phyloP scores from a whole-genome alignment of 2,329 filamentous ascomycete species.

The Sordariomycetes sp. region DNA sequence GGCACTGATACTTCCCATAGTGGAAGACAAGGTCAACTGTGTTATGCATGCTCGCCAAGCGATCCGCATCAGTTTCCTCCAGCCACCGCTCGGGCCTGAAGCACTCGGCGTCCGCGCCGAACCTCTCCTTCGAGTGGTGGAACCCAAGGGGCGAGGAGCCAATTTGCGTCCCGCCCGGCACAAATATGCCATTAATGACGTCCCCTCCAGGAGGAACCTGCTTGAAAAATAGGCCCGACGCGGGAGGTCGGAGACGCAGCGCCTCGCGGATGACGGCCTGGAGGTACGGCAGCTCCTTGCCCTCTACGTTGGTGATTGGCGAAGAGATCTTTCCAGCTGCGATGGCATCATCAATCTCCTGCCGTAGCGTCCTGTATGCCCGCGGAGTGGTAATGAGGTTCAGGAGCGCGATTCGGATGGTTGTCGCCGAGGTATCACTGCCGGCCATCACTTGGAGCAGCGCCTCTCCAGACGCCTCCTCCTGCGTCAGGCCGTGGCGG shows the following conservation, averaged over 20 bases:
- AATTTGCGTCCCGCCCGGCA: slow-evolving; percentile 31
- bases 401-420: slow-evolving; percentile 31
- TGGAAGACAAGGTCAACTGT: slow-evolving; percentile 29
- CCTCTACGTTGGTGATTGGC: slow-evolving; percentile 20
- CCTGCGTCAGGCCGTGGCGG: slow-evolving; percentile 18
- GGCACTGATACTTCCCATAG: slow-evolving; percentile 25
- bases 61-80: slow-evolving; percentile 14
- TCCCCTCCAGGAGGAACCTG: slow-evolving; percentile 22
- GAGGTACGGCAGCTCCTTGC: slow-evolving; percentile 27
- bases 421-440: slow-evolving; percentile 21
- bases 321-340: slow-evolving; percentile 12
- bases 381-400: slow-evolving; percentile 35
- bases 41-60: slow-evolving; percentile 19
- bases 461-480: slow-evolving; percentile 16
- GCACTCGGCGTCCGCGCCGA: slow-evolving; percentile 23
- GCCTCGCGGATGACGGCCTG: slow-evolving; percentile 35
- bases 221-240: slow-evolving; percentile 20
- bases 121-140: slow-evolving; percentile 20
- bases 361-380: slow-evolving; percentile 29
- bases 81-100: slow-evolving; percentile 38
- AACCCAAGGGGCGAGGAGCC: slow-evolving; percentile 26
- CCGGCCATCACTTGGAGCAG: slow-evolving; percentile 21
- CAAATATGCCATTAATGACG: slow-evolving; percentile 20
- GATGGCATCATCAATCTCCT: slow-evolving; percentile 28
- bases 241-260: slow-evolving; percentile 29